phyloP scores from a whole-genome alignment of 2,329 filamentous ascomycete genomes.

The Lizonia empirigonia region DNA sequence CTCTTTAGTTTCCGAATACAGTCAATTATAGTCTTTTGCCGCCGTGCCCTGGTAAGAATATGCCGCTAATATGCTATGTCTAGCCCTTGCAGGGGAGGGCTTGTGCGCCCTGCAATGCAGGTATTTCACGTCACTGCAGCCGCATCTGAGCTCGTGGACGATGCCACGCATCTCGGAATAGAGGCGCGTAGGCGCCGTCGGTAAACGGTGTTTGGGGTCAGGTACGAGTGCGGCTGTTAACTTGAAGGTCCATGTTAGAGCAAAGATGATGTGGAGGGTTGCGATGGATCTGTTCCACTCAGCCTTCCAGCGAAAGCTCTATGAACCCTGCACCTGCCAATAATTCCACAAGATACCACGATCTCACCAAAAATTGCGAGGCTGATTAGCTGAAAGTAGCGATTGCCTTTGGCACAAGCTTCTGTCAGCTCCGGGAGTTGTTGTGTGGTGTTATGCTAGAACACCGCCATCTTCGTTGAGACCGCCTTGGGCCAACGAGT shows the following conservation, averaged over 20 bases:
- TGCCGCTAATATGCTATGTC: conserved; percentile 30
- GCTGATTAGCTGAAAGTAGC: conserved; percentile 34
- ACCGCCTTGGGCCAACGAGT: conserved; percentile 11
- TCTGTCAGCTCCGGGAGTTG: background rate
- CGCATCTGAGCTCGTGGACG: conserved; percentile 34
- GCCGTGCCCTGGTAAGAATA: conserved; percentile 25
- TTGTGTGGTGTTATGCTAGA: background rate
- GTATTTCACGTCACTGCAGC: conserved; percentile 37
- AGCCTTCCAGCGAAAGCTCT: conserved; percentile 22
- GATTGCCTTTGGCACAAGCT: conserved; percentile 3
- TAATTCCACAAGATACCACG: conserved; percentile 22
- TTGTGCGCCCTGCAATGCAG: conserved; percentile 33
- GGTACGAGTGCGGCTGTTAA: conserved; percentile 4
- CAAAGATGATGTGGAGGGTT: conserved; percentile 18
- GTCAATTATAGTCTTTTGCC: conserved; percentile 32
- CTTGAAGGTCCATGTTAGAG: conserved; percentile 10
- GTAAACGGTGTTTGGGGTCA: conserved; percentile 4
- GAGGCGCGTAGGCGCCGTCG: conserved; percentile 21
- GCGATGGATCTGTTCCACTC: conserved; percentile 21
- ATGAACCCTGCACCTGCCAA: conserved; percentile 39
- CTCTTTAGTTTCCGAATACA: conserved; percentile 14
- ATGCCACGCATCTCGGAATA: conserved; percentile 26
- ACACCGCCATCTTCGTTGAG: conserved; percentile 6
- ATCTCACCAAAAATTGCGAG: conserved; percentile 32
- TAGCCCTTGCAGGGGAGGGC: conserved; percentile 22